Conservation (phyloP, 345 rosid species). For the Acer campestre region DNA sequence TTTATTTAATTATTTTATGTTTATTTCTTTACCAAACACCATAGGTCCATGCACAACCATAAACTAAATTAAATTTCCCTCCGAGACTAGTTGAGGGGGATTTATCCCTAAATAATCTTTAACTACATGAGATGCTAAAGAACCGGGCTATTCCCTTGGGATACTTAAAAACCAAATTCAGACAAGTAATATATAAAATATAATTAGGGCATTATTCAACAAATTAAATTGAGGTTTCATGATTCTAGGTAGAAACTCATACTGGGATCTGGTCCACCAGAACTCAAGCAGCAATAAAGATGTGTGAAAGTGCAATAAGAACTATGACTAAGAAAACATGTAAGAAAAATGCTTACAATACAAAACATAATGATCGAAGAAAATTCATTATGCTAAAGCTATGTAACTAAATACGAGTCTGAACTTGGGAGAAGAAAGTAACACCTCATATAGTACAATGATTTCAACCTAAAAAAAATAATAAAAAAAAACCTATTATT, state of each 20-base stretch:
- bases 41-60: not conserved
- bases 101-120: not conserved
- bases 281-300: not conserved
- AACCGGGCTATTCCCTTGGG: not conserved
- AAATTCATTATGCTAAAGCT: not conserved
- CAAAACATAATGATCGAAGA: not conserved
- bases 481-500: not conserved
- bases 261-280: not conserved
- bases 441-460: not conserved
- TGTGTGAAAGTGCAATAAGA: not conserved
- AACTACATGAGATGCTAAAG: not conserved
- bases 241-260: not conserved
- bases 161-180: not conserved
- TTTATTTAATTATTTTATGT: not conserved
- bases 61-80: not conserved
- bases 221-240: not conserved
- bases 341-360: not conserved
- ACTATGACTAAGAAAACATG: slow-evolving; percentile 1
- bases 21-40: not conserved
- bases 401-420: not conserved
- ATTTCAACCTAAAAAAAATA: not conserved
- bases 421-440: not conserved
- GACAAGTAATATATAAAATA: not conserved
- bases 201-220: not conserved
- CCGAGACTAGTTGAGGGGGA: not conserved